These are phyloP conservation scores for Grigorovia yakushimaensis DNA, from an alignment of 805 yeast species.

Conservation along the genomic window DNA sequence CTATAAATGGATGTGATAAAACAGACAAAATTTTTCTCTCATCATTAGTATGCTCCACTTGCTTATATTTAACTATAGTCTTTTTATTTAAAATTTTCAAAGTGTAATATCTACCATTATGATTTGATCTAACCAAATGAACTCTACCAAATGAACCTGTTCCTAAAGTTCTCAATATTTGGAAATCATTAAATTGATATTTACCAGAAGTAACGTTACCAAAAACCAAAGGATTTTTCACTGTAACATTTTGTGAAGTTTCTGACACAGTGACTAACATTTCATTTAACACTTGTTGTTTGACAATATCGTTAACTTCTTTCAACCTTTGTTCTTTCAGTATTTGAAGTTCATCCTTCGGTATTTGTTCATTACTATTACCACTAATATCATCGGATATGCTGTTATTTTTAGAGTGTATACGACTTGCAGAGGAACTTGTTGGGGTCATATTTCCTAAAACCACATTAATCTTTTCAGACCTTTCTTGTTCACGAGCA, in stretches of 20 bases:
- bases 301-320: background rate
- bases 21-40: conserved; percentile 81
- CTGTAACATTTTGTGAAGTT: background rate
- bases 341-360: conserved; percentile 3
- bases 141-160: conserved; percentile 96
- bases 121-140: conserved; percentile 77
- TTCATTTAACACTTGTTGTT: background rate
- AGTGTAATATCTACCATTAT: conserved; percentile 89
- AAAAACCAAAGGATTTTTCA: conserved; percentile 1
- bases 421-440: background rate
- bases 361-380: background rate
- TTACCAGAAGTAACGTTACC: conserved; percentile 44
- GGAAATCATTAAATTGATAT: conserved; percentile 71
- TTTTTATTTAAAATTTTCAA: conserved; percentile 80
- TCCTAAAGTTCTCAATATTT: conserved; percentile 78
- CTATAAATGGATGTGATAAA: conserved; percentile 83
- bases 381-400: background rate
- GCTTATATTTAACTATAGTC: conserved; percentile 85
- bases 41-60: conserved; percentile 92
- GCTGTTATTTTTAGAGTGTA: background rate
- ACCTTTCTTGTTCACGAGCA: background rate
- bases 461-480: background rate
- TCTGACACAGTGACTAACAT: background rate
- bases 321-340: conserved; percentile 1
- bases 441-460: conserved; percentile 2